Evolutionary conservation across 177 flowering plant species (phyloP).

Genomic region (Vitis hybrid): DNA sequence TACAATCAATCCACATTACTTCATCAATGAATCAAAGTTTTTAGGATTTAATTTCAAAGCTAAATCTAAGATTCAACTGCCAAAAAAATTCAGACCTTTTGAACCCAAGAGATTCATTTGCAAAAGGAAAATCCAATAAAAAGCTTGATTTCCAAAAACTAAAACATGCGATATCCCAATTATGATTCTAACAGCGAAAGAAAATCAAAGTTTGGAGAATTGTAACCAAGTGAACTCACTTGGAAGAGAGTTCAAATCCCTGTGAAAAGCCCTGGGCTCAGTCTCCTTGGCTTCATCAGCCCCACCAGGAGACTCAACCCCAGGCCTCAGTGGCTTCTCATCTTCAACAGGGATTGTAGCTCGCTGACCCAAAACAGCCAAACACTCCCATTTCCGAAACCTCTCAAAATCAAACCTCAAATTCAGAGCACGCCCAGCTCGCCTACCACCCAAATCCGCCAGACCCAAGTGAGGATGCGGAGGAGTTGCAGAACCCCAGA

Average conservation of each 20-base stretch:
- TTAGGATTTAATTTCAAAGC: not conserved
- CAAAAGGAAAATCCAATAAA: not conserved
- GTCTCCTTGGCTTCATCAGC: conserved; percentile 17
- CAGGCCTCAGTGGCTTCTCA: conserved; percentile 35
- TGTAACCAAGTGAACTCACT: conserved; percentile 36
- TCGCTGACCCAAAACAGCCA: conserved; percentile 25
- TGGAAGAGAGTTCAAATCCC: conserved; percentile 51
- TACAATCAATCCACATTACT: not conserved
- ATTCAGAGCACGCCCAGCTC: conserved; percentile 24
- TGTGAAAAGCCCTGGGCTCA: conserved; percentile 31
- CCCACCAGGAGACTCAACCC: conserved; percentile 17
- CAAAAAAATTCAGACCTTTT: not conserved
- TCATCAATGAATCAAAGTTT: not conserved
- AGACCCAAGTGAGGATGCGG: conserved; percentile 22
- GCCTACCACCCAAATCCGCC: conserved; percentile 26
- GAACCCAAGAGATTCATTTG: no score
- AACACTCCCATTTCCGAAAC: conserved; percentile 32
- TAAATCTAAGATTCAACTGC: not conserved
- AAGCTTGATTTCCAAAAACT: not conserved
- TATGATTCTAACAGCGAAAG: not conserved
- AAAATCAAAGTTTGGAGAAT: not conserved
- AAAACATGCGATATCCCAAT: not conserved
- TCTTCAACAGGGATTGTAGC: conserved; percentile 50
- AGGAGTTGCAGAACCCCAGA: conserved; percentile 28
- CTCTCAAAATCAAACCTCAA: conserved; percentile 28